Base-by-base conservation (phyloP, 2,329 filamentous ascomycete genomes). In the Diaporthe capsici region DNA sequence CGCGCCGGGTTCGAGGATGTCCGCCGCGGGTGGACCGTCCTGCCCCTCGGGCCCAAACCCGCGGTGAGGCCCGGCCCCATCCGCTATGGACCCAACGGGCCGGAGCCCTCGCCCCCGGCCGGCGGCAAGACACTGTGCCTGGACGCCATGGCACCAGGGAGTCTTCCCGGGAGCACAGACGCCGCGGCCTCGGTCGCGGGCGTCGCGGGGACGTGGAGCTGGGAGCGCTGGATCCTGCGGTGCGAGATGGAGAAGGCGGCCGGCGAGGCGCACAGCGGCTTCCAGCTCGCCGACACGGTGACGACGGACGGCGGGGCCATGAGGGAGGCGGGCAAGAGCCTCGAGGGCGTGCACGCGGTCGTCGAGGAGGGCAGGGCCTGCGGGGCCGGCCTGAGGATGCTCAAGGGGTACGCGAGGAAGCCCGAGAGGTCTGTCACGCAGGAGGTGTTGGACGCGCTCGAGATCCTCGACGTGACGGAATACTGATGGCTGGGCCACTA, bases 171-270 rank as follows among this genome's bases (percentile, higher is more conserved):
- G 10, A 94, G 90, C 80, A 95, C 94, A 0, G 90, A 92, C 68
- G 91, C 92, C 81, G 91, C 93, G 20, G 94, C 94, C 2, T 92
- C 90, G 79, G 88, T 98, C 78, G 94, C 94, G 17, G 96, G 96
- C 28, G 86, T 98, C 55, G 91, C 96, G 0, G 97, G 95, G 6
- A 93, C 94, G 37, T 97, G 95, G 92, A 92, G 93, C 83, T 99
- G 96, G 96, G 97, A 99, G 89, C 94, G 95, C 83, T 99, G 97
- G 97, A 90, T 98, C 83, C 86, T 98, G 79, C 94, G 95, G 81
- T 90, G 96, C 80, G 94, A 97, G 86, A 90, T 93, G 85, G 96
- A 98, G 87, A 97, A 90, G 84, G 88, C 88, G 6, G 87, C 95
- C 81, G 94, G 94, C 37, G 92, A 95, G 82, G 84, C 89, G 77